phyloP scores from a whole-genome alignment of 106 monocot species.

The Triglochin maritima region DNA sequence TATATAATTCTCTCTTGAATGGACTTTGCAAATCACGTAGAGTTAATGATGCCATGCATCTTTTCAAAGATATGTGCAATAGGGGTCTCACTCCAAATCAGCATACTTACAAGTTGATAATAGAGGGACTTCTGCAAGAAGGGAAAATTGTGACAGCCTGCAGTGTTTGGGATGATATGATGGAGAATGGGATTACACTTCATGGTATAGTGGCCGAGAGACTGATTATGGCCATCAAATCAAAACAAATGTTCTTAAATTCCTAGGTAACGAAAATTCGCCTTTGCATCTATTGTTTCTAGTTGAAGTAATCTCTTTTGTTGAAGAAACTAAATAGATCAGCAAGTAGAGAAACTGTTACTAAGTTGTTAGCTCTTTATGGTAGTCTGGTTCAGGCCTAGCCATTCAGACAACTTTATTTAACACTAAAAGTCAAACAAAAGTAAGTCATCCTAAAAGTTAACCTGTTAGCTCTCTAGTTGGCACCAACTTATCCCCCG shows the following conservation, averaged over 20 bases:
- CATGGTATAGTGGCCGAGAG: slow-evolving; percentile 39
- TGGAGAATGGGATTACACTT: slow-evolving; percentile 75
- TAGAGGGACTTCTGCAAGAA: slow-evolving; percentile 52
- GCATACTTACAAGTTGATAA: slow-evolving; percentile 54
- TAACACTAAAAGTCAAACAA: no score
- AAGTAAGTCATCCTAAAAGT: no score
- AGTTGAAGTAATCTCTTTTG: no score
- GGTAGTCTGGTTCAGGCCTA: no score
- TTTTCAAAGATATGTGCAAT: slow-evolving; percentile 68
- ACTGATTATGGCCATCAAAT: slow-evolving; percentile 45
- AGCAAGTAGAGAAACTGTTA: no score
- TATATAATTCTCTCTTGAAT: slow-evolving; percentile 57
- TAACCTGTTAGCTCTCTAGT: no score
- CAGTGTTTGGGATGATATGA: slow-evolving; percentile 76
- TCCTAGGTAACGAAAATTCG: not conserved
- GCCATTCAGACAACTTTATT: no score
- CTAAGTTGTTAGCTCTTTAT: no score
- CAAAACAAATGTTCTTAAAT: not conserved
- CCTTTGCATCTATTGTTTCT: no score
- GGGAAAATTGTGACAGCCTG: slow-evolving; percentile 38
- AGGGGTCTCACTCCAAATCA: slow-evolving; percentile 54
- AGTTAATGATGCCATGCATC: slow-evolving; percentile 48
- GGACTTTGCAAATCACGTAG: slow-evolving; percentile 46
- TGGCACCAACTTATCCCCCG: no score
- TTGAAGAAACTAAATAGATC: no score